These are phyloP conservation scores for Daldinia decipiens DNA, from an alignment of 495 filamentous ascomycete species.

Conservation along the genomic window DNA sequence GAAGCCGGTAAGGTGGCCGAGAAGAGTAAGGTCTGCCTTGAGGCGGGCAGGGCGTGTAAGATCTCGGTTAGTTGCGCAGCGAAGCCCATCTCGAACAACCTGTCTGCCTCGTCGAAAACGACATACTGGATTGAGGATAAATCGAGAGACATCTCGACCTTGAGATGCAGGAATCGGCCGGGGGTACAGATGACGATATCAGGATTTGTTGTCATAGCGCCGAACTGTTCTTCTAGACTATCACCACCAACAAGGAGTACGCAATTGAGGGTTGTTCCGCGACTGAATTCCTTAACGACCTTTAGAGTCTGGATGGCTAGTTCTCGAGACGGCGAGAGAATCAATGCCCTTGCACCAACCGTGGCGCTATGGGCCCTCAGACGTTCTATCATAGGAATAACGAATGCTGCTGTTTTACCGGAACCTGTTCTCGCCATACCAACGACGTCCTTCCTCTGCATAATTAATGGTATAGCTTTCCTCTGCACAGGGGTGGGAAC, in stretches of 20 bases:
- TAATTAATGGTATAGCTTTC: conserved; percentile 90
- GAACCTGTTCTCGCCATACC: conserved; percentile 98
- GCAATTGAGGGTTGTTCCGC: conserved; percentile 88
- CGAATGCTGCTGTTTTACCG: conserved; percentile 91
- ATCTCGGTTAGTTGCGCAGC: conserved; percentile 93
- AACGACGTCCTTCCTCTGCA: conserved; percentile 91
- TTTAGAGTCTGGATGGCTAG: conserved; percentile 94
- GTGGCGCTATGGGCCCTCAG: conserved; percentile 87
- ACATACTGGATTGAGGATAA: conserved; percentile 87
- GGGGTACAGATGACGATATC: conserved; percentile 97
- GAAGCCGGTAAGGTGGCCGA: conserved; percentile 94
- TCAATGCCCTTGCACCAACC: conserved; percentile 83
- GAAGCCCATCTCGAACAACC: conserved; percentile 98
- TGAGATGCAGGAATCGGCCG: conserved; percentile 92
- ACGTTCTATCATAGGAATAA: conserved; percentile 97
- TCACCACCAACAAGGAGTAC: conserved; percentile 94
- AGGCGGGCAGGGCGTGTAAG: conserved; percentile 82
- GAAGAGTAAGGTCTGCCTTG: conserved; percentile 90
- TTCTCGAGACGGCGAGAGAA: conserved; percentile 92
- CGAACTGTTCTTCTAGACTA: conserved; percentile 94
- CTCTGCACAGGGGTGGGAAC: conserved; percentile 97
- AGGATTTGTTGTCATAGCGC: conserved; percentile 89
- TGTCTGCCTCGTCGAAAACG: conserved; percentile 96
- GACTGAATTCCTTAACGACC: conserved; percentile 92
- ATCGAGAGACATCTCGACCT: conserved; percentile 93